Conservation (phyloP, 352 stramenopile genomes). For the Globisporangium parvum region DNA sequence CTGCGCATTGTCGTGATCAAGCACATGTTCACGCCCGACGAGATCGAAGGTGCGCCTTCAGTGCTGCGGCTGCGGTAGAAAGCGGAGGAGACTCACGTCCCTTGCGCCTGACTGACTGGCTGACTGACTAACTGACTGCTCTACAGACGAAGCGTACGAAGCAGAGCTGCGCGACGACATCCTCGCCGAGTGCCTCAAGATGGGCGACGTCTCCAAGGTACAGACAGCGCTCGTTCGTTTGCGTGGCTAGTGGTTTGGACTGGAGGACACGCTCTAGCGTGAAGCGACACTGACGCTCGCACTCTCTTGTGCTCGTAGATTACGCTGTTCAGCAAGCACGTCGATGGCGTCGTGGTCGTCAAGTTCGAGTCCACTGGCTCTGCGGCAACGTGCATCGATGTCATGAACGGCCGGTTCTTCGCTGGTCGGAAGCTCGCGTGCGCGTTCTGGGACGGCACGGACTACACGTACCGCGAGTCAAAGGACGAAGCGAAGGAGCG, state of each 20-base stretch:
- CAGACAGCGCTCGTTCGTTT: neutral
- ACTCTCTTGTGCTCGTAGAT: slow-evolving; percentile 55
- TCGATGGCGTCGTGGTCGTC: slow-evolving; percentile 90
- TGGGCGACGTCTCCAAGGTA: slow-evolving; percentile 76
- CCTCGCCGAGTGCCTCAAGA: slow-evolving; percentile 77
- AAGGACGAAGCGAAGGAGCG: slow-evolving; percentile 78
- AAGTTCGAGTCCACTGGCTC: slow-evolving; percentile 89
- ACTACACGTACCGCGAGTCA: slow-evolving; percentile 88
- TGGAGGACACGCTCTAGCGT: slow-evolving; percentile 11
- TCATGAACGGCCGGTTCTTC: slow-evolving; percentile 89
- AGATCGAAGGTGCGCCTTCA: slow-evolving; percentile 59
- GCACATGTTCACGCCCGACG: slow-evolving; percentile 91
- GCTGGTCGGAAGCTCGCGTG: slow-evolving; percentile 82
- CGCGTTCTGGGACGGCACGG: slow-evolving; percentile 93
- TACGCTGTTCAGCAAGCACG: slow-evolving; percentile 93
- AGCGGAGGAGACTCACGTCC: neutral
- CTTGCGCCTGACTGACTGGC: neutral
- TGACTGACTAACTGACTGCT: neutral
- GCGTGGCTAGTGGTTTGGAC: neutral
- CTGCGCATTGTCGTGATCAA: slow-evolving; percentile 96
- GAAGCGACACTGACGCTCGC: neutral
- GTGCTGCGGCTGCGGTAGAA: too few relatives aligned
- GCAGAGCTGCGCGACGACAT: slow-evolving; percentile 77
- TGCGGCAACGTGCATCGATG: slow-evolving; percentile 81
- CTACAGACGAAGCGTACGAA: slow-evolving; percentile 57